Evolutionary conservation across 2,329 filamentous ascomycete genomes (phyloP).

Genomic region (Albifimbria verrucaria): DNA sequence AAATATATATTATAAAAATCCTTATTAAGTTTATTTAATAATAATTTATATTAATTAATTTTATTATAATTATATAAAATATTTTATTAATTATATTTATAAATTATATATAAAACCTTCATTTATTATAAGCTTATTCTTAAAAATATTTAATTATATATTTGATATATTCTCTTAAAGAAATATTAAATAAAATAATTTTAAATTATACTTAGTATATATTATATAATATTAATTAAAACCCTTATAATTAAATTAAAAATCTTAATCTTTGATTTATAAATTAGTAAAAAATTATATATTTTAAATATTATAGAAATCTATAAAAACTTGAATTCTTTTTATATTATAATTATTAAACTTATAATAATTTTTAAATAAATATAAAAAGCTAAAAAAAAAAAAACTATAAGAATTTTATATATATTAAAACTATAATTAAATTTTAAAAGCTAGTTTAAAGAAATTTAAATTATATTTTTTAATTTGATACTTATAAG

Average conservation of each 20-base stretch:
- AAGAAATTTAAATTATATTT: not conserved
- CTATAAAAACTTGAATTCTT: not conserved
- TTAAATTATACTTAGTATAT: not conserved
- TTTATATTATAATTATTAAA: not conserved
- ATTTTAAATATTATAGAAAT: no score
- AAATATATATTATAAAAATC: not conserved
- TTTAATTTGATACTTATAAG: not conserved
- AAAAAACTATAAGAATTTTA: slow-evolving; percentile 1
- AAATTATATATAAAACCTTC: not conserved
- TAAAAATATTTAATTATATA: not conserved
- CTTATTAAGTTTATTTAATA: not conserved
- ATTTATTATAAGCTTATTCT: not conserved
- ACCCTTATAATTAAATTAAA: not conserved
- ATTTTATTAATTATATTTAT: not conserved
- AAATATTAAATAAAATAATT: not conserved
- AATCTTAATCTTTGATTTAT: not conserved
- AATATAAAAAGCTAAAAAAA: not conserved
- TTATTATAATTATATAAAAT: not conserved
- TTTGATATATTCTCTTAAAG: not conserved
- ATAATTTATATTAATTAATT: no score
- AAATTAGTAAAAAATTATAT: not conserved
- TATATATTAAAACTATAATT: not conserved
- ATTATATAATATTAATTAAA: not conserved
- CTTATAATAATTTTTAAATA: not conserved
- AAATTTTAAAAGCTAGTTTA: not conserved